These are phyloP conservation scores for Arthroderma sp. DNA, from an alignment of 2,329 filamentous ascomycete species.

Conservation along the genomic window DNA sequence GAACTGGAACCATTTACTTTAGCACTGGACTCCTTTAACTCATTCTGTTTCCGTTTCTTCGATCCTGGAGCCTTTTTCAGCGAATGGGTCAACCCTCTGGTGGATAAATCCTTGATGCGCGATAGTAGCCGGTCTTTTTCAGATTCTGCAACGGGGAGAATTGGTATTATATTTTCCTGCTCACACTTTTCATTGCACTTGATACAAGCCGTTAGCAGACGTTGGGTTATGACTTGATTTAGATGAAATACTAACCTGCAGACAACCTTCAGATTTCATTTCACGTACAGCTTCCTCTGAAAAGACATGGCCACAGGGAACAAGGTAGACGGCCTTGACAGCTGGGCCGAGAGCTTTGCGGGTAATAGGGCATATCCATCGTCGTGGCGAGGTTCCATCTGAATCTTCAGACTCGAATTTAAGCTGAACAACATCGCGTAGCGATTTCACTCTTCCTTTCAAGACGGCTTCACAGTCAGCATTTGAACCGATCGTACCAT, in stretches of 20 bases:
- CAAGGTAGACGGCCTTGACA: slow-evolving; percentile 72
- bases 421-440: slow-evolving; percentile 79
- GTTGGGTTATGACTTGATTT: no score
- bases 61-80: slow-evolving; percentile 62
- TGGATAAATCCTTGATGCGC: slow-evolving; percentile 55
- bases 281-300: slow-evolving; percentile 74
- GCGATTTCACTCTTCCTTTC: slow-evolving; percentile 54
- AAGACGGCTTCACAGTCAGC: slow-evolving; percentile 50
- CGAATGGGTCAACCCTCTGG: slow-evolving; percentile 66
- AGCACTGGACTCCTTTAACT: slow-evolving; percentile 30
- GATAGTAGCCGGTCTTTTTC: slow-evolving; percentile 57
- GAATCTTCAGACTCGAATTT: slow-evolving; percentile 49
- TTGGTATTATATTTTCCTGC: slow-evolving; percentile 63
- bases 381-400: slow-evolving; percentile 33
- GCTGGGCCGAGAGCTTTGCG: slow-evolving; percentile 70
- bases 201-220: slow-evolving; percentile 3
- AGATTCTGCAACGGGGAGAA: slow-evolving; percentile 56
- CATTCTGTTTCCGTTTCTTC: slow-evolving; percentile 61
- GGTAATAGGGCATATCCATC: slow-evolving; percentile 75
- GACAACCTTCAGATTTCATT: slow-evolving; percentile 51
- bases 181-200: slow-evolving; percentile 65
- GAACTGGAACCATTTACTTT: slow-evolving; percentile 12
- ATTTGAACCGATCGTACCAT: slow-evolving; percentile 39
- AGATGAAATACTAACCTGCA: slow-evolving; percentile 32
- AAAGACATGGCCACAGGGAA: slow-evolving; percentile 93